phyloP scores from a whole-genome alignment of 257 asterid species.

The Rauvolfia tetraphylla region DNA sequence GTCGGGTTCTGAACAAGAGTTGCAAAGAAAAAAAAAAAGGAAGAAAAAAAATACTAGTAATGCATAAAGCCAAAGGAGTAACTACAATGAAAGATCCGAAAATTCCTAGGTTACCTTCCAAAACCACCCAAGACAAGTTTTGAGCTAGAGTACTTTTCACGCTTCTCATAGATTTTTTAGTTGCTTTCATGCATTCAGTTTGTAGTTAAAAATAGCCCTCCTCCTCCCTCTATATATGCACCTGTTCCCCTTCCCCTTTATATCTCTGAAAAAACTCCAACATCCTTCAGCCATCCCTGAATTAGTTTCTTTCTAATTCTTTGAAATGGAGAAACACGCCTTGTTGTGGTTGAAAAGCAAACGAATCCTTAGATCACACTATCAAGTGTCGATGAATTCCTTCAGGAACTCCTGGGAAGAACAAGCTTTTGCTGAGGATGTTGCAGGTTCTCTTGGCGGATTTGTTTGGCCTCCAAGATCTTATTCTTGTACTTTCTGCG shows the following conservation, averaged over 20 bases:
- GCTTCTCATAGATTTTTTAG: constrained; percentile 2
- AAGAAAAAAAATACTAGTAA: background rate
- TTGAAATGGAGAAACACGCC: constrained; percentile 23
- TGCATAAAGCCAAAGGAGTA: constrained; percentile 5
- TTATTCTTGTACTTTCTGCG: constrained; percentile 57
- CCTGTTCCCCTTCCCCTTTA: constrained; percentile 2
- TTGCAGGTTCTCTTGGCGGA: constrained; percentile 33
- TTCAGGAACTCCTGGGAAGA: constrained; percentile 23
- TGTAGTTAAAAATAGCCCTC: background rate
- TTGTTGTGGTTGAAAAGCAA: constrained; percentile 32
- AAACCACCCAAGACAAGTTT: constrained; percentile 1
- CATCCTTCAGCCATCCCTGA: background rate
- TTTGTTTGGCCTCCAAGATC: constrained; percentile 64
- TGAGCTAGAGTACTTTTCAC: background rate
- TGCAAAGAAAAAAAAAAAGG: background rate
- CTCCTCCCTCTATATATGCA: constrained; percentile 5
- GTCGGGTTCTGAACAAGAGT: constrained; percentile 12
- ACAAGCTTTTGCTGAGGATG: constrained; percentile 32
- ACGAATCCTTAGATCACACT: constrained; percentile 6
- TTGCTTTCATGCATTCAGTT: constrained; percentile 26
- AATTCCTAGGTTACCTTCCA: constrained; percentile 21
- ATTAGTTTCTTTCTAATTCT: background rate
- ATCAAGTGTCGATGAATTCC: constrained; percentile 19
- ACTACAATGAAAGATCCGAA: constrained; percentile 20
- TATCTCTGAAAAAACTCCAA: background rate